These are phyloP conservation scores for Stevia rebaudiana DNA, from an alignment of 140 eudicot species.

Conservation along the genomic window DNA sequence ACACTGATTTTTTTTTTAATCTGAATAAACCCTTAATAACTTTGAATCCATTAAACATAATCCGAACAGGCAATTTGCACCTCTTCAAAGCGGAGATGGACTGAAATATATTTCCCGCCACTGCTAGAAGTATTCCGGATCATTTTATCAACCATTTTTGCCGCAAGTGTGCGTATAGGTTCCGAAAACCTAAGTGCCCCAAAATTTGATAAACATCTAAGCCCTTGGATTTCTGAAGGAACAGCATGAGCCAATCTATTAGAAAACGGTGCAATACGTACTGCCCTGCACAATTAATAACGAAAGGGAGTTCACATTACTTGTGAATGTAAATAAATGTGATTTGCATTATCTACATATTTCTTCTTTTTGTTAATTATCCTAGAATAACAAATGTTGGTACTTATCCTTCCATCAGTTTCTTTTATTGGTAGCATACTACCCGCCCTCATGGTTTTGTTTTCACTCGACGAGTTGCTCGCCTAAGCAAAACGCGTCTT, in stretches of 20 bases:
- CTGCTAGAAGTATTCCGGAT: constrained; percentile 59
- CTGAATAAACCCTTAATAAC: background rate
- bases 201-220: constrained; percentile 83
- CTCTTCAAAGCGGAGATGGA: constrained; percentile 98
- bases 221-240: constrained; percentile 83
- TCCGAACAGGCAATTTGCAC: constrained; percentile 23
- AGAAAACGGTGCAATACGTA: constrained; percentile 95
- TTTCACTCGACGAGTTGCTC: too few species aligned
- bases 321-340: too few species aligned
- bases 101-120: constrained; percentile 86
- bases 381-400: too few species aligned
- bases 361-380: too few species aligned
- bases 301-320: background rate
- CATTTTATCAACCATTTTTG: constrained; percentile 93
- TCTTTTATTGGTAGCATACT: too few species aligned
- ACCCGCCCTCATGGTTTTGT: too few species aligned
- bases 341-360: too few species aligned
- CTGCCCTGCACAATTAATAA: constrained; percentile 67
- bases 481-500: too few species aligned
- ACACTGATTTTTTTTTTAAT: background rate
- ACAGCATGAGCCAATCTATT: constrained; percentile 93
- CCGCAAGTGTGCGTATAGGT: constrained; percentile 90
- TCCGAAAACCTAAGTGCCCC: constrained; percentile 95
- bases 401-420: too few species aligned
- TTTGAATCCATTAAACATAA: background rate